Percentiles rank a stretch among this genome's conserved stretches.
Evolutionary conservation across 768 basidiomycete genomes (phyloP).

Genomic region (Boletus sp.): DNA sequence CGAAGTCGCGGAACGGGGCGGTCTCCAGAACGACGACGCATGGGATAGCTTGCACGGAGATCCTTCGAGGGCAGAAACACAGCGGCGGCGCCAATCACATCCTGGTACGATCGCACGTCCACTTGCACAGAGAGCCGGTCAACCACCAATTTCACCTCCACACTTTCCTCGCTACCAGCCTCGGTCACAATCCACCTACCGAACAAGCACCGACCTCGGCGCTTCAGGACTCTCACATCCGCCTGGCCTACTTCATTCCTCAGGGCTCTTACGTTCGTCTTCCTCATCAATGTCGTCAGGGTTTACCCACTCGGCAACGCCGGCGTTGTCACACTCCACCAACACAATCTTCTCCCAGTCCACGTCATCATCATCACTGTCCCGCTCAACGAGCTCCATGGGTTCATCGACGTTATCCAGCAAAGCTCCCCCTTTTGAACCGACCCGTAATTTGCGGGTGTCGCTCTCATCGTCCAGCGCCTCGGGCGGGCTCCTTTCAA

Average conservation of each 20-base stretch:
- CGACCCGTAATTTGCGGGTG: slow-evolving; percentile 30
- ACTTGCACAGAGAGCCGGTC: slow-evolving; percentile 10
- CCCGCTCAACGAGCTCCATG: slow-evolving; percentile 28
- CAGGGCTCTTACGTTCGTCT: slow-evolving; percentile 9
- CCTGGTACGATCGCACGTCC: slow-evolving; percentile 30
- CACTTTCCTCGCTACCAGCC: slow-evolving; percentile 27
- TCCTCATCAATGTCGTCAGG: slow-evolving; percentile 18
- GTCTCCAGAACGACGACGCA: slow-evolving; percentile 13
- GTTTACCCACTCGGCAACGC: slow-evolving; percentile 8
- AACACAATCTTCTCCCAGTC: slow-evolving; percentile 19
- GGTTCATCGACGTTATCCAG: slow-evolving; percentile 46
- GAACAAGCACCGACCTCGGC: slow-evolving; percentile 14
- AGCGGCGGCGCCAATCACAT: slow-evolving; percentile 25
- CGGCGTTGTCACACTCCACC: slow-evolving; percentile 12
- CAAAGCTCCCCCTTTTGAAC: slow-evolving; percentile 55
- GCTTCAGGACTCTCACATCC: slow-evolving; percentile 13
- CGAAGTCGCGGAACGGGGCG: slow-evolving; percentile 36
- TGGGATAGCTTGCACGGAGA: slow-evolving; percentile 16
- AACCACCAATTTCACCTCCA: slow-evolving; percentile 25
- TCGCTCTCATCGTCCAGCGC: slow-evolving; percentile 22
- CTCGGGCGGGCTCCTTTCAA: slow-evolving; percentile 12
- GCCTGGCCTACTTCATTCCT: slow-evolving; percentile 14
- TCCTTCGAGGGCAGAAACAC: slow-evolving; percentile 16
- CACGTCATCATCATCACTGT: slow-evolving; percentile 24
- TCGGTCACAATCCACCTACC: slow-evolving; percentile 24